These are phyloP conservation scores for Yamadazyma sp. DNA, from an alignment of 805 yeast genomes.

Conservation along the genomic window DNA sequence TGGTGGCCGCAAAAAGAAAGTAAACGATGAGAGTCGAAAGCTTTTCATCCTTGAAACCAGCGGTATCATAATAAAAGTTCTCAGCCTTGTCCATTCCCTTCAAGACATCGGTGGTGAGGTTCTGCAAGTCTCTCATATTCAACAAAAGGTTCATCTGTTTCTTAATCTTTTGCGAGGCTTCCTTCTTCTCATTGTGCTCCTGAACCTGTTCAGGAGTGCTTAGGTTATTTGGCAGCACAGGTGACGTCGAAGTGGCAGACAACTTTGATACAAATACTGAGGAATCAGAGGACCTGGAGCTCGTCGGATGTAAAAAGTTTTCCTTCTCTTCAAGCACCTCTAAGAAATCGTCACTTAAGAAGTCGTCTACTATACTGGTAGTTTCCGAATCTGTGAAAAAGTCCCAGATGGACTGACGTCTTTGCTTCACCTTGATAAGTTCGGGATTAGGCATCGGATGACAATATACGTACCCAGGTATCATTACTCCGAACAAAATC, in stretches of 20 bases:
- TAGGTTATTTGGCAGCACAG: conserved; percentile 3
- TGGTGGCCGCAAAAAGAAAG: conserved; percentile 29
- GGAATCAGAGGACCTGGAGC: conserved; percentile 19
- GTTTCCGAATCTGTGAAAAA: conserved; percentile 31
- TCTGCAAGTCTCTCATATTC: conserved; percentile 75
- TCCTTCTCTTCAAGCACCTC: conserved; percentile 13
- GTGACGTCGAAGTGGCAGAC: conserved; percentile 1
- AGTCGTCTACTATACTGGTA: conserved; percentile 33
- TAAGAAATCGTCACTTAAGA: conserved; percentile 23
- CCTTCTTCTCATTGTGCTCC: conserved; percentile 16
- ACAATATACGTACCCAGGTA: conserved; percentile 67
- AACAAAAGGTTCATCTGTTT: conserved; percentile 46
- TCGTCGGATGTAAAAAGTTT: conserved; percentile 10
- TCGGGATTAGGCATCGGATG: conserved; percentile 59
- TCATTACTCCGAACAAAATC: conserved; percentile 55
- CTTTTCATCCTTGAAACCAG: conserved; percentile 70
- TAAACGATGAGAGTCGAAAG: conserved; percentile 59
- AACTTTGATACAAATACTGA: conserved; percentile 14
- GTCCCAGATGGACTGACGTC: conserved; percentile 57
- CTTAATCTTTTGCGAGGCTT: conserved; percentile 22
- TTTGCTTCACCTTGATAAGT: conserved; percentile 42
- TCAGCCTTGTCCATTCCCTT: conserved; percentile 52
- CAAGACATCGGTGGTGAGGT: conserved; percentile 56
- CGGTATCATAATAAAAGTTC: conserved; percentile 55
- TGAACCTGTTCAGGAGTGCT: conserved; percentile 15